Conservation (phyloP, 179 eudicot species). For the Beta lomatogona region DNA sequence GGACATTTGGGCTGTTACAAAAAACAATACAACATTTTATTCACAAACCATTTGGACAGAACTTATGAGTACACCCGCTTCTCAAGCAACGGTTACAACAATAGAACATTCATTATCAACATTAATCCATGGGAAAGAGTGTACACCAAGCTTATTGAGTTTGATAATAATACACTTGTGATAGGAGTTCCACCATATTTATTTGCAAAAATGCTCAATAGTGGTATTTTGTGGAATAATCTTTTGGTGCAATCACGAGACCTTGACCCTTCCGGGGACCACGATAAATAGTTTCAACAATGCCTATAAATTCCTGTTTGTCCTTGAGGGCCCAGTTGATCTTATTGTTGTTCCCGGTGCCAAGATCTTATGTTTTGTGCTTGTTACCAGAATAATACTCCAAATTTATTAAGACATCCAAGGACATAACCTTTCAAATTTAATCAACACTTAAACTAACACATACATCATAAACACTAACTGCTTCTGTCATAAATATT, state of each 20-base stretch:
- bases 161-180: slow-evolving; percentile 5
- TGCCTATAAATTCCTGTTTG: slow-evolving; percentile 52
- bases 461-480: too few relatives aligned
- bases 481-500: too few relatives aligned
- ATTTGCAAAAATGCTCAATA: slow-evolving; percentile 36
- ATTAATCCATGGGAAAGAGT: slow-evolving; percentile 5
- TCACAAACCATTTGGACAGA: background rate
- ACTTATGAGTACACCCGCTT: background rate
- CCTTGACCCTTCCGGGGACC: slow-evolving; percentile 66
- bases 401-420: too few relatives aligned
- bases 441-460: too few relatives aligned
- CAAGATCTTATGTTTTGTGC: slow-evolving; percentile 83
- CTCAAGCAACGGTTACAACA: background rate
- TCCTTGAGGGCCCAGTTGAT: slow-evolving; percentile 51
- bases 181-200: slow-evolving; percentile 12
- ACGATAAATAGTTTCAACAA: slow-evolving; percentile 49
- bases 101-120: background rate
- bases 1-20: too few relatives aligned
- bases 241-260: slow-evolving; percentile 77
- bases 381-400: slow-evolving; percentile 50
- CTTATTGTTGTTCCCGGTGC: slow-evolving; percentile 54
- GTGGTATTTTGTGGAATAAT: slow-evolving; percentile 71
- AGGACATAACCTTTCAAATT: too few relatives aligned
- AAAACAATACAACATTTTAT: too few relatives aligned
- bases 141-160: background rate